Conservation (phyloP, 2,329 filamentous ascomycete genomes). For the Aspergillus arachidicola region DNA sequence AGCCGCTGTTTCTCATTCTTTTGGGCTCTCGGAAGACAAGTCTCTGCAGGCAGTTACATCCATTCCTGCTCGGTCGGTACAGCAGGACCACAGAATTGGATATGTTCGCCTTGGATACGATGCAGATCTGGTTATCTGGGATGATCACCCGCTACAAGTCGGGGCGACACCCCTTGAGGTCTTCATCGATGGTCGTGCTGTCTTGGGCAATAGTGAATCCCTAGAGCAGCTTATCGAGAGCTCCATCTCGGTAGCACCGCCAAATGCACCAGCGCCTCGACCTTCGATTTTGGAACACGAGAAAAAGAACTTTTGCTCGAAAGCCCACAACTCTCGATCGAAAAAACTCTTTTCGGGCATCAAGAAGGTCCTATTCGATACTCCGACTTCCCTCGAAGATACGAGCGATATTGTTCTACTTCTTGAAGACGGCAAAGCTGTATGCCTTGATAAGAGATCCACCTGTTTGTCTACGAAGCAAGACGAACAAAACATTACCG, state of each 20-base stretch:
- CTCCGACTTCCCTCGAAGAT: not conserved
- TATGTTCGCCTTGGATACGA: conserved; percentile 65
- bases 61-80: conserved; percentile 61
- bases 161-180: conserved; percentile 64
- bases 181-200: conserved; percentile 59
- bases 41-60: conserved; percentile 62
- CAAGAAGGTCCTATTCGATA: not conserved
- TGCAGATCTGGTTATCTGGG: conserved; percentile 65
- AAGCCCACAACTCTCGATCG: not conserved
- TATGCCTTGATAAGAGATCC: not conserved
- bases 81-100: conserved; percentile 60
- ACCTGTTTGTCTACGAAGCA: not conserved
- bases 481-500: not conserved
- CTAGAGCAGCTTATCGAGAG: not conserved
- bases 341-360: not conserved
- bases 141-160: conserved; percentile 63
- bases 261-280: not conserved
- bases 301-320: not conserved
- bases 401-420: not conserved
- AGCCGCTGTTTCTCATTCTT: conserved; percentile 49
- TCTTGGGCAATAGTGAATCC: not conserved
- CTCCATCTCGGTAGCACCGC: not conserved
- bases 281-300: not conserved
- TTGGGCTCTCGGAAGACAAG: conserved; percentile 63
- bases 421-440: not conserved